Conservation (phyloP, 2,329 filamentous ascomycete genomes). For the Epicoccum sorghinum region DNA sequence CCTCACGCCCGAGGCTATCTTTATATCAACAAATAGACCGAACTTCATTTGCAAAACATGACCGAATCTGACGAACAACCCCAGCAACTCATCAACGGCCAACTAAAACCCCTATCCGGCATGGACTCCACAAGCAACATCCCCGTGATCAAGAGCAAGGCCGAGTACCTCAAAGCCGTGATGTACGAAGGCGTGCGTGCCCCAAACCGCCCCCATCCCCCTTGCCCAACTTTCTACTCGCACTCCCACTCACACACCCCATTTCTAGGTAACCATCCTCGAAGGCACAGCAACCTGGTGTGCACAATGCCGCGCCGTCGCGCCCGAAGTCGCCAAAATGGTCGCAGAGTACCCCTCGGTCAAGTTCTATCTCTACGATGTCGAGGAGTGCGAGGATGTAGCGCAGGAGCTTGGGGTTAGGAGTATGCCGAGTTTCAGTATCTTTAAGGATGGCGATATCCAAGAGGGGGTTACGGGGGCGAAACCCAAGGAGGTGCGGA, state of each 20-base stretch:
- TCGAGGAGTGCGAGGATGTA: conserved; percentile 39
- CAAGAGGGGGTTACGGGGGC: conserved; percentile 32
- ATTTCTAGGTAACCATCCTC: conserved; percentile 32
- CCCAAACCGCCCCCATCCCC: not conserved
- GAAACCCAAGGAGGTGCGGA: conserved; percentile 28
- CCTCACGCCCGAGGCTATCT: not conserved
- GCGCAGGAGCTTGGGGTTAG: conserved; percentile 38
- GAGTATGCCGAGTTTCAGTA: conserved; percentile 36
- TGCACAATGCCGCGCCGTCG: conserved; percentile 34
- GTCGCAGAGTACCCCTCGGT: conserved; percentile 28
- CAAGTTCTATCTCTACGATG: conserved; percentile 39
- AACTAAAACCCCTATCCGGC: conserved; percentile 3
- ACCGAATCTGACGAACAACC: conserved; percentile 2
- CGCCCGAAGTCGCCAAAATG: conserved; percentile 36
- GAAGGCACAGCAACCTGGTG: conserved; percentile 42
- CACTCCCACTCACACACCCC: too few species aligned
- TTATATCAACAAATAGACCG: not conserved
- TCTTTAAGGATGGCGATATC: conserved; percentile 41
- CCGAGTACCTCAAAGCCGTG: conserved; percentile 38
- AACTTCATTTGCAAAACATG: not conserved
- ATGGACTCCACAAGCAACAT: conserved; percentile 19
- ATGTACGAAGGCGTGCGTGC: conserved; percentile 32
- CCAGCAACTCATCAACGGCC: conserved; percentile 16
- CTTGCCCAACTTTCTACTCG: not conserved
- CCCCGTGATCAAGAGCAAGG: conserved; percentile 31